phyloP scores from a whole-genome alignment of 768 basidiomycete species.

The Boletus subparvulus region DNA sequence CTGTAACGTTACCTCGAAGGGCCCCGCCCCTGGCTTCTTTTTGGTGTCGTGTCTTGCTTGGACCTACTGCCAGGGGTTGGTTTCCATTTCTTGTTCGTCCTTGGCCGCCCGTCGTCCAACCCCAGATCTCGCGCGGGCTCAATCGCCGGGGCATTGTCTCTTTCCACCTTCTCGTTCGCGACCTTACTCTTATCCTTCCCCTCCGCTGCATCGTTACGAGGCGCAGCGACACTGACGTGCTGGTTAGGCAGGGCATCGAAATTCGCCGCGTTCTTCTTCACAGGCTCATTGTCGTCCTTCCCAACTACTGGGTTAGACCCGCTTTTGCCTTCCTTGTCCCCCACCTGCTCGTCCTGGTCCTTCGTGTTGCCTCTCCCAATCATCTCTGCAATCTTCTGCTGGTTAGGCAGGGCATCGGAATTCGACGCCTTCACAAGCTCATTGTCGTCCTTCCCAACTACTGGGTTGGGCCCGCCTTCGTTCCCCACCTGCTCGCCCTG shows the following conservation, averaged over 20 bases:
- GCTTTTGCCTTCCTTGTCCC: neutral
- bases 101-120: neutral
- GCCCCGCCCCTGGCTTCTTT: neutral
- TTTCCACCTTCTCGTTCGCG: too few relatives aligned
- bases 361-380: conserved; percentile 16
- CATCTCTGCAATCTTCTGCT: neutral
- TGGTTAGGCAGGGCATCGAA: neutral
- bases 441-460: neutral
- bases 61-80: neutral
- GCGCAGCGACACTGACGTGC: neutral
- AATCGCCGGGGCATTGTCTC: neutral
- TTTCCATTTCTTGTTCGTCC: neutral
- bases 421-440: neutral
- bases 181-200: too few relatives aligned
- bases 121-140: neutral
- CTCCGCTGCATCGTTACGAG: too few relatives aligned
- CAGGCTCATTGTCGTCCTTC: neutral
- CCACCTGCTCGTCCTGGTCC: neutral
- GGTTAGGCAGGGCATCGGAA: too few relatives aligned
- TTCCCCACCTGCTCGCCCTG: neutral
- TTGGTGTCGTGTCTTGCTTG: neutral
- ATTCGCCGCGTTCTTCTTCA: neutral
- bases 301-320: neutral
- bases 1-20: too few relatives aligned
- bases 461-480: neutral